phyloP scores from a whole-genome alignment of 2,329 filamentous ascomycete species.

The Pseudomassariella vexata region DNA sequence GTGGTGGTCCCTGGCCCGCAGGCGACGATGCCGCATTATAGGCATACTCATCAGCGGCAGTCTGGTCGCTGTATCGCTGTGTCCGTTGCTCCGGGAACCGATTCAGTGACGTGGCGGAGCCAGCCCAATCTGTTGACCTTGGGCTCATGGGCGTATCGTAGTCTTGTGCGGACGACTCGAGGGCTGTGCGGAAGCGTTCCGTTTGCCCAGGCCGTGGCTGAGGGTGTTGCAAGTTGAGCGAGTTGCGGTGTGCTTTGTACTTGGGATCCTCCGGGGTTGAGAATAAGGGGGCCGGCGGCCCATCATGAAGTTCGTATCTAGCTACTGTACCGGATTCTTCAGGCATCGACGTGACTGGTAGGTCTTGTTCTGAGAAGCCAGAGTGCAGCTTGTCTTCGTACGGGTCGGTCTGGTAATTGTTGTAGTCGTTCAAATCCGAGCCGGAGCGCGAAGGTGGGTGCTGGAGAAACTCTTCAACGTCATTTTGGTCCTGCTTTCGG shows the following conservation, averaged over 20 bases:
- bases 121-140: conserved; percentile 55
- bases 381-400: conserved; percentile 57
- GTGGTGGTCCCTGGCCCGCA: conserved; percentile 41
- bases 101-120: conserved; percentile 53
- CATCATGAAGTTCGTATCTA: conserved; percentile 22
- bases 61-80: conserved; percentile 43
- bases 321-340: conserved; percentile 10
- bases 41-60: conserved; percentile 37
- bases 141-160: conserved; percentile 58
- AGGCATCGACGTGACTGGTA: conserved; percentile 23
- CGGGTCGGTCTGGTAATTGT: conserved; percentile 51
- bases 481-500: conserved; percentile 55
- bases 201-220: conserved; percentile 71
- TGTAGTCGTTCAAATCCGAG: conserved; percentile 66
- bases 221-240: conserved; percentile 72
- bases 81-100: conserved; percentile 40
- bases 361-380: conserved; percentile 49
- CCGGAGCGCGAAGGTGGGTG: conserved; percentile 66
- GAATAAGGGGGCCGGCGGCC: conserved; percentile 46
- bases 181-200: conserved; percentile 65
- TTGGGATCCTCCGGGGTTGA: conserved; percentile 65
- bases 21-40: conserved; percentile 40
- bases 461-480: conserved; percentile 55
- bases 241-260: conserved; percentile 77
- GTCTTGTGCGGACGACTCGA: conserved; percentile 67